A percentile compares a stretch with the other conserved stretches of the same genome.
Conservation (phyloP, 176 grass and related monocot species). For the Oryza glumipatula region DNA sequence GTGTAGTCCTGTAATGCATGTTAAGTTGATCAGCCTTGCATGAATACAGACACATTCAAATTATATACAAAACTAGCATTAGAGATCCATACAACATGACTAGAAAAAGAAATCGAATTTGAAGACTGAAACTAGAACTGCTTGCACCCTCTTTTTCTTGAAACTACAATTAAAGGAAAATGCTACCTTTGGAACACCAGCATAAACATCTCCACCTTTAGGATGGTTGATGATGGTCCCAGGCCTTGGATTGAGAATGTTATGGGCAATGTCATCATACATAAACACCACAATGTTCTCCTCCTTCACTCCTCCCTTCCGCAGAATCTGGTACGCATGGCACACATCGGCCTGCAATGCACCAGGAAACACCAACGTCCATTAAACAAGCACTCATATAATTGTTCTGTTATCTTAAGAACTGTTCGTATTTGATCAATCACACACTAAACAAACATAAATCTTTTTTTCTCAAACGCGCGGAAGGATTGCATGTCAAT, state of each 20-base stretch:
- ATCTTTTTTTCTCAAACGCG: too few species aligned
- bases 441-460: neutral
- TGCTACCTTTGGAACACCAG: constrained; percentile 85
- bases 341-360: constrained; percentile 76
- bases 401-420: neutral
- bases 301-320: constrained; percentile 70
- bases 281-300: constrained; percentile 98
- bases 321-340: constrained; percentile 85
- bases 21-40: constrained; percentile 17
- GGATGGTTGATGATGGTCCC: constrained; percentile 88
- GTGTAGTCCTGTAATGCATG: constrained; percentile 76
- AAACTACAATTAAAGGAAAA: constrained; percentile 2
- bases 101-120: neutral
- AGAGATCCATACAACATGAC: neutral
- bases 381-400: constrained; percentile 19
- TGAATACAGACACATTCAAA: neutral
- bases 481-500: too few species aligned
- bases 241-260: constrained; percentile 64
- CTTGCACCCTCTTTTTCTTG: neutral
- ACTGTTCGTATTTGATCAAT: neutral
- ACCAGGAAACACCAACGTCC: neutral
- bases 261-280: constrained; percentile 79
- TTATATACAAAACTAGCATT: neutral
- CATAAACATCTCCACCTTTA: constrained; percentile 74
- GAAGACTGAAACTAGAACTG: neutral